phyloP scores from a whole-genome alignment of 148 eudicot genomes.

The Cornus suecica region DNA sequence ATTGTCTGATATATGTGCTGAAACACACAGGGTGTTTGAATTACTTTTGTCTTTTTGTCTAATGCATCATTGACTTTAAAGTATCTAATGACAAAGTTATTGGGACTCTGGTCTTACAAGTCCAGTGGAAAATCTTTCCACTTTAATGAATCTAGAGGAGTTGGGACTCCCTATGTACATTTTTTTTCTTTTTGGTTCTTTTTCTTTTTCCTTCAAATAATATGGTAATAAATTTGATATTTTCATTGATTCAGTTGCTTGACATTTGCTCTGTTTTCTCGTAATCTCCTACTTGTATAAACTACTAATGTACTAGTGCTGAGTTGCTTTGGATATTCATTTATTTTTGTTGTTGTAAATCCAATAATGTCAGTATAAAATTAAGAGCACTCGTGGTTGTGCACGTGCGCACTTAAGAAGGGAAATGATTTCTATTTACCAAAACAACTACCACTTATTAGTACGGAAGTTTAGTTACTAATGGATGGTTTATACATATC shows the following conservation, averaged over 20 bases:
- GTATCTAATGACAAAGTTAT: background rate
- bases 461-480: background rate
- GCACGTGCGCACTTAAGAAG: conserved; percentile 6
- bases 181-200: too few relatives aligned
- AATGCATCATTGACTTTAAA: too few relatives aligned
- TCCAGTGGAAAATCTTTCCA: background rate
- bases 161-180: background rate
- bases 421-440: background rate
- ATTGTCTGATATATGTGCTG: too few relatives aligned
- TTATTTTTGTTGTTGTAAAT: background rate
- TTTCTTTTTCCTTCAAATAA: background rate
- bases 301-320: background rate
- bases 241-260: background rate
- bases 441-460: background rate
- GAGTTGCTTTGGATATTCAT: background rate
- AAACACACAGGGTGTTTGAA: too few relatives aligned
- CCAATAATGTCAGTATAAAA: background rate
- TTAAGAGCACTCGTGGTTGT: background rate
- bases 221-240: background rate
- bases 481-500: conserved; percentile 10
- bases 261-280: background rate
- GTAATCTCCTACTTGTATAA: background rate
- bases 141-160: background rate
- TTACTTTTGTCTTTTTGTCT: too few relatives aligned
- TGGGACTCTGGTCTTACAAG: background rate